These are phyloP conservation scores for Murraya koenigii DNA, from an alignment of 345 rosid genomes.

Conservation along the genomic window DNA sequence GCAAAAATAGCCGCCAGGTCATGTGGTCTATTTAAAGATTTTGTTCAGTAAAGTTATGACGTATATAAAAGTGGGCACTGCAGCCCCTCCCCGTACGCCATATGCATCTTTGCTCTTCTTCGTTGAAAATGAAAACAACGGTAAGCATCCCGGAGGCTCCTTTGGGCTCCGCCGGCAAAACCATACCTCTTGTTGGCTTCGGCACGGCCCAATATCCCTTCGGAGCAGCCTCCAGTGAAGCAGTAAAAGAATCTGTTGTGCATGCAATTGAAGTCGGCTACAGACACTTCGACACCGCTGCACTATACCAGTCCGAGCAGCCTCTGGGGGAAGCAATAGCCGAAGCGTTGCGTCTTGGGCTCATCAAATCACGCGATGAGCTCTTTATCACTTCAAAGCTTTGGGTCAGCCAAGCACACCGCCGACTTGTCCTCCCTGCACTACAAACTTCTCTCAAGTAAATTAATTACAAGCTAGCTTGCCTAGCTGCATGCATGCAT, in stretches of 20 bases:
- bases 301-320: slow-evolving; percentile 10
- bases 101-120: too few relatives aligned
- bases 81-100: too few relatives aligned
- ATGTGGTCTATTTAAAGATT: too few relatives aligned
- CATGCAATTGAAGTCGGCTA: slow-evolving; percentile 19
- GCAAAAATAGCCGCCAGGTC: too few relatives aligned
- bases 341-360: slow-evolving; percentile 15
- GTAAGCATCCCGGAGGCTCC: not conserved
- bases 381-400: slow-evolving; percentile 31
- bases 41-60: rapidly evolving
- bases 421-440: slow-evolving; percentile 14
- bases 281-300: slow-evolving; percentile 20
- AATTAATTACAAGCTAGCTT: too few relatives aligned
- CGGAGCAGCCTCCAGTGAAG: not conserved
- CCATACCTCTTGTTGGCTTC: slow-evolving; percentile 21
- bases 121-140: not conserved
- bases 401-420: slow-evolving; percentile 17
- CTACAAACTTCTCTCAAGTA: slow-evolving; percentile 18
- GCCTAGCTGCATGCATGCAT: not conserved
- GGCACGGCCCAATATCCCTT: slow-evolving; percentile 27
- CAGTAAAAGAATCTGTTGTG: not conserved
- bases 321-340: slow-evolving; percentile 17
- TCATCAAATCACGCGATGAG: slow-evolving; percentile 21
- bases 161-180: not conserved
- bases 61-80: too few relatives aligned